These are phyloP conservation scores for Alnus glutinosa DNA, from an alignment of 306 rosid genomes.

Conservation along the genomic window DNA sequence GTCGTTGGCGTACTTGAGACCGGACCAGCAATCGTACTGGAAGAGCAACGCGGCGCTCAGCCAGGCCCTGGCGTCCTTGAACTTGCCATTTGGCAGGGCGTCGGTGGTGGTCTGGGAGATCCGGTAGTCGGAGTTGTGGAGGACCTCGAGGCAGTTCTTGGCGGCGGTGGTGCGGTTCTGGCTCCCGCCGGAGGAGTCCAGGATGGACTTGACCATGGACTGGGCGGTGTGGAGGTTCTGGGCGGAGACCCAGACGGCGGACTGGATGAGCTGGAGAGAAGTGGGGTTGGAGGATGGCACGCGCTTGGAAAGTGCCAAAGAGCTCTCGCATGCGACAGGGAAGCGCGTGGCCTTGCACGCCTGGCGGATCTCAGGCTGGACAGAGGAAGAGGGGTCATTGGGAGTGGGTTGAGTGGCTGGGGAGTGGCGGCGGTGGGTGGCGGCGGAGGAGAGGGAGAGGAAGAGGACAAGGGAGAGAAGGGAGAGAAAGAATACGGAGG, in stretches of 20 bases:
- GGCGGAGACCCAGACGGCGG: conserved; percentile 46
- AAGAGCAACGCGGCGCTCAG: conserved; percentile 61
- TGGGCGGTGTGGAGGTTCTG: conserved; percentile 53
- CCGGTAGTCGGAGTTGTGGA: conserved; percentile 53
- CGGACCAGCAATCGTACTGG: conserved; percentile 84
- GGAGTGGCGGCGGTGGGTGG: conserved; percentile 37
- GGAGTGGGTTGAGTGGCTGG: neutral
- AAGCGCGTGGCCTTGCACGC: conserved; percentile 85
- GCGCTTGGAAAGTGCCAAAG: conserved; percentile 33
- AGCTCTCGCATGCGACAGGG: conserved; percentile 49
- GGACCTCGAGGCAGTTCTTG: conserved; percentile 52
- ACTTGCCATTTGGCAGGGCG: conserved; percentile 41
- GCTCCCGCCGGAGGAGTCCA: conserved; percentile 37
- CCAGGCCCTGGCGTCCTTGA: conserved; percentile 72
- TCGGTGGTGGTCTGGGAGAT: conserved; percentile 43
- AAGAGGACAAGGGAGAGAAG: conserved; percentile 42
- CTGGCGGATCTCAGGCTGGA: conserved; percentile 25
- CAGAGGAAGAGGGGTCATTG: neutral
- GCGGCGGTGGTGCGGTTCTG: conserved; percentile 67
- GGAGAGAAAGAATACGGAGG: conserved; percentile 45
- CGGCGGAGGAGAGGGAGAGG: conserved; percentile 42
- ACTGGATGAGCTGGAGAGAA: conserved; percentile 45
- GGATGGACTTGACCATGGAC: conserved; percentile 52
- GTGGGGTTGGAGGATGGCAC: conserved; percentile 36
- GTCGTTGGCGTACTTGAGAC: conserved; percentile 81